Evolutionary conservation across 495 filamentous ascomycete genomes (phyloP).

Genomic region (Aspergillus affinis): DNA sequence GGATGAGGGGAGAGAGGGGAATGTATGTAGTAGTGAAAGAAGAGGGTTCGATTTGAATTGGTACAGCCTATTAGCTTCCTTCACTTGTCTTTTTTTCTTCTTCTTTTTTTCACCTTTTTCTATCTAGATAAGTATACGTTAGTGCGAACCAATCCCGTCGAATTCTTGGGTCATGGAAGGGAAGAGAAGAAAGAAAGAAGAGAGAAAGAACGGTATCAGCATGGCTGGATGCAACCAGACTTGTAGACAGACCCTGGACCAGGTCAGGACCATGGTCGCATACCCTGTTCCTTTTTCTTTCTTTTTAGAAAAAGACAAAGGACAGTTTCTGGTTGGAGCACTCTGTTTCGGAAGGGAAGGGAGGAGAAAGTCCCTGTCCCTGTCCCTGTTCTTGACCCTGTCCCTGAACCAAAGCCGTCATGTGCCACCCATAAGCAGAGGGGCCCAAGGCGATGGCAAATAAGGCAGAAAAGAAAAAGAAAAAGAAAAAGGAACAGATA

Average conservation of each 20-base stretch:
- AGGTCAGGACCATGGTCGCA: neutral
- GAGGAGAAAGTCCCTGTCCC: too few species aligned
- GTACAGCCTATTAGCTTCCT: neutral
- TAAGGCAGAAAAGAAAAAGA: neutral
- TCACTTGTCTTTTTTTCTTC: neutral
- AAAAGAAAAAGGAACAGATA: neutral
- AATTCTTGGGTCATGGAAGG: neutral
- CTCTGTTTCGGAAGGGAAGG: too few species aligned
- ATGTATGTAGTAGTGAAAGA: neutral
- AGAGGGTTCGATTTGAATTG: neutral
- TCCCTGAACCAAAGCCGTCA: too few species aligned
- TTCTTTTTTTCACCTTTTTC: neutral
- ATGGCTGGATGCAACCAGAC: neutral
- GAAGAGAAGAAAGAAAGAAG: neutral
- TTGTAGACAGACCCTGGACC: neutral
- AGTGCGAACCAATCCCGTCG: neutral
- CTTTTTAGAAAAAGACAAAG: neutral
- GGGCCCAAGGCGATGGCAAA: too few species aligned
- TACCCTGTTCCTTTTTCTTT: neutral
- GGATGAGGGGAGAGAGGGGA: neutral
- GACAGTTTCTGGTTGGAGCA: neutral
- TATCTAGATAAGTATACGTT: neutral
- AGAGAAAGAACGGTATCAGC: neutral
- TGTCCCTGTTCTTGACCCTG: too few species aligned
- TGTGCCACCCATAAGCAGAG: neutral